These are phyloP conservation scores for Selaginella moellendorffii DNA, from an alignment of 75 land plant species.

Conservation along the genomic window DNA sequence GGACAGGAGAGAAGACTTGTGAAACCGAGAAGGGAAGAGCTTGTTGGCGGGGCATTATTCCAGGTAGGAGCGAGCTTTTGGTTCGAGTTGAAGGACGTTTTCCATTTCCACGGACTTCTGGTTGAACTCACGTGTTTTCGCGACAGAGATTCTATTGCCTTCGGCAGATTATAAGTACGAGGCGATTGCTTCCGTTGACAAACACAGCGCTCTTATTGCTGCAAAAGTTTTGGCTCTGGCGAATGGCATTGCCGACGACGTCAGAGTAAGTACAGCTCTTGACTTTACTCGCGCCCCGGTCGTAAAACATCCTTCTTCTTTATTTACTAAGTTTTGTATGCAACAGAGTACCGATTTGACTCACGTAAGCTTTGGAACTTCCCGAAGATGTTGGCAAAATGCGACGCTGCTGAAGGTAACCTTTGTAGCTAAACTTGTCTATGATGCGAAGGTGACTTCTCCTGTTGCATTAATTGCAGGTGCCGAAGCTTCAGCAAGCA, in stretches of 20 bases:
- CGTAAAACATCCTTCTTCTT: conserved; percentile 60
- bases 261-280: conserved; percentile 48
- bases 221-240: conserved; percentile 43
- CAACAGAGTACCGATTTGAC: no score
- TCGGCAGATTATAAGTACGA: conserved; percentile 58
- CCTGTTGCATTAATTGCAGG: no score
- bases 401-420: no score
- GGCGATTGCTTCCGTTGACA: conserved; percentile 52
- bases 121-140: no score
- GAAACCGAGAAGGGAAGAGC: conserved; percentile 42
- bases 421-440: no score
- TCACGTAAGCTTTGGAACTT: no score
- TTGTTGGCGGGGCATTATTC: conserved; percentile 56
- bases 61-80: conserved; percentile 53
- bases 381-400: no score
- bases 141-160: conserved; percentile 65
- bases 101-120: background rate
- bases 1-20: conserved; percentile 67
- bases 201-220: conserved; percentile 25
- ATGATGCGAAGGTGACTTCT: no score
- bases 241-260: conserved; percentile 55
- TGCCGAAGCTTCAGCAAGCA: no score
- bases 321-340: no score
- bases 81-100: conserved; percentile 51
- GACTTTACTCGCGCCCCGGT: conserved; percentile 44